A percentile compares a stretch with the other conserved stretches of the same genome.
Evolutionary conservation across 2,329 filamentous ascomycete genomes (phyloP).

Genomic region (Colletotrichum sp.): DNA sequence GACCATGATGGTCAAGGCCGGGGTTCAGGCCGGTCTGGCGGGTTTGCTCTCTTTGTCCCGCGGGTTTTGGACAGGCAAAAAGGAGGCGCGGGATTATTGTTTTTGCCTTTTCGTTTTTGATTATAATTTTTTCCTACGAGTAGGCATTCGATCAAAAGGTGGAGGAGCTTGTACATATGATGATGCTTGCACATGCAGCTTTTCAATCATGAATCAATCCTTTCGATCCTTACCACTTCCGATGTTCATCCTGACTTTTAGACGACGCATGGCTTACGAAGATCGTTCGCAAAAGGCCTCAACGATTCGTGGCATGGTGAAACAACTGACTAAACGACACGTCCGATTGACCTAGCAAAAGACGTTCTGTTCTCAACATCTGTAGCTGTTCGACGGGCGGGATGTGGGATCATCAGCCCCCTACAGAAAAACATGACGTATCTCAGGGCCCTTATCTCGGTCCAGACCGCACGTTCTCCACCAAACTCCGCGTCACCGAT

Average conservation of each 20-base stretch:
- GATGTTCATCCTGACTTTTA: not conserved
- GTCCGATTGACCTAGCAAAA: not conserved
- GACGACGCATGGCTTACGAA: not conserved
- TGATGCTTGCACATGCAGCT: not conserved
- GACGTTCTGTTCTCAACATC: not conserved
- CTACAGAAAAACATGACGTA: constrained; percentile 6
- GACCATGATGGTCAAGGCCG: not conserved
- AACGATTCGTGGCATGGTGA: not conserved
- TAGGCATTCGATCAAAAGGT: not conserved
- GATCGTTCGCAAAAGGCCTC: not conserved
- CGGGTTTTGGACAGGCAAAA: constrained; percentile 12
- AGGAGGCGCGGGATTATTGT: not conserved
- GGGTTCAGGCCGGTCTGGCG: not conserved
- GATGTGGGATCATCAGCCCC: not conserved
- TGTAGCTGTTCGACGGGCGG: not conserved
- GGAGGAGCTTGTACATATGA: constrained; percentile 1
- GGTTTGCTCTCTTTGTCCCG: not conserved
- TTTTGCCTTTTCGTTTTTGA: not conserved
- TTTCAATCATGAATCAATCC: not conserved
- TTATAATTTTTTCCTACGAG: not conserved
- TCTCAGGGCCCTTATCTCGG: not conserved
- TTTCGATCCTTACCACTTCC: not conserved
- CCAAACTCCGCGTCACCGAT: constrained; percentile 2
- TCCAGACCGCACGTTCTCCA: not conserved
- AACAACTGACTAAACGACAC: not conserved